Percentiles rank a stretch among this genome's conserved stretches.
phyloP scores from a whole-genome alignment of 345 rosid genomes.

The Crucihimalaya himalaica region DNA sequence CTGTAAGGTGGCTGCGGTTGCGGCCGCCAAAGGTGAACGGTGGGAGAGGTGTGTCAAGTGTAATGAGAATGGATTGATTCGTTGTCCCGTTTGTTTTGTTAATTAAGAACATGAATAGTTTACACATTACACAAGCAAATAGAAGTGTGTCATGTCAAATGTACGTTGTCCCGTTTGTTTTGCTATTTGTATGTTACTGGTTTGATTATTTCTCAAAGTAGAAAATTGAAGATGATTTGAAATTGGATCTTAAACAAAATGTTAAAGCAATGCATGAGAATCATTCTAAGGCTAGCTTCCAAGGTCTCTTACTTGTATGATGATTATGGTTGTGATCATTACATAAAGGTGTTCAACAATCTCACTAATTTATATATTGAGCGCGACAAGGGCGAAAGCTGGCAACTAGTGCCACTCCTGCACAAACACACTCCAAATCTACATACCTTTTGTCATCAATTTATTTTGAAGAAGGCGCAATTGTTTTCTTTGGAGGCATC shows the following conservation, averaged over 20 bases:
- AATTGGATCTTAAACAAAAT: background rate
- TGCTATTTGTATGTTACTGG: background rate
- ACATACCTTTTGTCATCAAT: background rate
- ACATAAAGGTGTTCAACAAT: background rate
- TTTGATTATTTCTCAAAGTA: background rate
- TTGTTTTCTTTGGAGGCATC: background rate
- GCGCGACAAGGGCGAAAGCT: background rate
- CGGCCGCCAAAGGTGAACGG: constrained; percentile 44
- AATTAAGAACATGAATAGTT: background rate
- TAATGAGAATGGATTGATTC: constrained; percentile 83
- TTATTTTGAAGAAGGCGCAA: background rate
- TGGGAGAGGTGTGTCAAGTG: constrained; percentile 69
- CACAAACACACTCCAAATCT: background rate
- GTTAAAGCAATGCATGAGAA: too few species aligned
- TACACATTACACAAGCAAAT: too few species aligned
- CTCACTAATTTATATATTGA: background rate
- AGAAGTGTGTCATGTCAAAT: constrained; percentile 56
- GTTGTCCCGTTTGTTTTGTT: constrained; percentile 68
- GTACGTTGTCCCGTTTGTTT: constrained; percentile 82
- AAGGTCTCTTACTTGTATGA: background rate
- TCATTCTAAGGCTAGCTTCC: background rate
- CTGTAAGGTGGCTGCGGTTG: constrained; percentile 58
- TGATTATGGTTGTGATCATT: background rate
- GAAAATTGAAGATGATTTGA: background rate
- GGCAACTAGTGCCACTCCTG: background rate